Percentiles rank a stretch among this genome's conserved stretches.
These are phyloP conservation scores for Adansonia digitata DNA, from an alignment of 345 rosid genomes.

Conservation along the genomic window DNA sequence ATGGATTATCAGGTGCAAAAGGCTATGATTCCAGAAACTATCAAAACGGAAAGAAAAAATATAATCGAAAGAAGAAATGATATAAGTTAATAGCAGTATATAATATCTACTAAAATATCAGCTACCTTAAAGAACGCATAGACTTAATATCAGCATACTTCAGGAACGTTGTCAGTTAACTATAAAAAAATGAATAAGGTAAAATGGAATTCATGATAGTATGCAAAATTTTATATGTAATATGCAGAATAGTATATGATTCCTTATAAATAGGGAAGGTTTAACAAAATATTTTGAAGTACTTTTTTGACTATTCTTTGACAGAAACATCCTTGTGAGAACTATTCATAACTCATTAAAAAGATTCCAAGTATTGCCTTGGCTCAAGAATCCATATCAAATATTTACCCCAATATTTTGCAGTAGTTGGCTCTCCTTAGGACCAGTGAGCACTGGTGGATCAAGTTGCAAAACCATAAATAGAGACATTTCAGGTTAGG, in stretches of 20 bases:
- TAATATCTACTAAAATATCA: background rate
- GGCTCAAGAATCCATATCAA: slow-evolving; percentile 1
- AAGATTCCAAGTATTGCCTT: background rate
- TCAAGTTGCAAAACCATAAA: slow-evolving; percentile 1
- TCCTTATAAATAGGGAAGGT: background rate
- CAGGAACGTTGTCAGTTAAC: background rate
- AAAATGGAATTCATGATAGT: background rate
- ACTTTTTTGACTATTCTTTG: background rate
- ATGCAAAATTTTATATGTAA: background rate
- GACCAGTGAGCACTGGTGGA: background rate
- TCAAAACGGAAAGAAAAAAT: background rate
- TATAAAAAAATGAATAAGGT: background rate
- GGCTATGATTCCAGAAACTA: background rate
- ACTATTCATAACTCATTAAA: background rate
- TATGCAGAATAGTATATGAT: background rate
- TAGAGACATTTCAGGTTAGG: background rate
- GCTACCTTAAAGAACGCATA: background rate
- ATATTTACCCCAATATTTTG: slow-evolving; percentile 13
- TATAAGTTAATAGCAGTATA: background rate
- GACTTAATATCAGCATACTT: background rate
- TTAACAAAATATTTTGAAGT: background rate
- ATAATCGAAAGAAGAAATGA: too few species aligned
- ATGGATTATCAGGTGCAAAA: background rate
- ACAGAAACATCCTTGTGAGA: background rate
- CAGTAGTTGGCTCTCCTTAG: background rate